Conservation (phyloP, 2,329 filamentous ascomycete genomes). For the Penicillium sp. region DNA sequence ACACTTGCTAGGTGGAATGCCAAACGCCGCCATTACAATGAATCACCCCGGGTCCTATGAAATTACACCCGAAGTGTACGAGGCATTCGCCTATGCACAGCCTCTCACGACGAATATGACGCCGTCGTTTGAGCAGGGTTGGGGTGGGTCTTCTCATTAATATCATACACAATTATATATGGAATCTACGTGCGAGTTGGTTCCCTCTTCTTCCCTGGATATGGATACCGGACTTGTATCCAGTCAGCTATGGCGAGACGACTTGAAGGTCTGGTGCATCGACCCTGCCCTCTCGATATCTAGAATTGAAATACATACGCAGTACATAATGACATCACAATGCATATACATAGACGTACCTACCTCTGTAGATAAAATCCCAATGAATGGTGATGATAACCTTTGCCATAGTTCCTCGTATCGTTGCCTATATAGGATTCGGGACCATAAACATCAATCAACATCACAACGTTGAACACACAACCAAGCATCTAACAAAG, state of each 20-base stretch:
- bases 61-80: constrained; percentile 45
- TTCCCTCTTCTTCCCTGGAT: neutral
- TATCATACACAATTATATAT: constrained; percentile 2
- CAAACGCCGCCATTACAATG: constrained; percentile 37
- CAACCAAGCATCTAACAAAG: no score
- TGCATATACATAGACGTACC: no score
- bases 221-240: no score
- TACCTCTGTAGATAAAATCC: no score
- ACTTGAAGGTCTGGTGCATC: no score
- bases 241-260: neutral
- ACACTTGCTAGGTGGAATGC: constrained; percentile 33
- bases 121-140: constrained; percentile 31
- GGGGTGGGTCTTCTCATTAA: constrained; percentile 19
- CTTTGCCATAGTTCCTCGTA: no score
- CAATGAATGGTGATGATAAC: no score
- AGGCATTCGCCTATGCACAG: constrained; percentile 45
- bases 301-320: neutral
- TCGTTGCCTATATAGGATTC: no score
- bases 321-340: no score
- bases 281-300: no score
- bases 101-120: constrained; percentile 44
- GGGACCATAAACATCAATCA: no score
- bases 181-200: neutral
- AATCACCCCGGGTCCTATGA: constrained; percentile 40
- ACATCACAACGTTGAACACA: no score